A percentile compares a stretch with the other conserved stretches of the same genome.
These are phyloP conservation scores for Calocybe cyanea DNA, from an alignment of 768 basidiomycete species.

Conservation along the genomic window DNA sequence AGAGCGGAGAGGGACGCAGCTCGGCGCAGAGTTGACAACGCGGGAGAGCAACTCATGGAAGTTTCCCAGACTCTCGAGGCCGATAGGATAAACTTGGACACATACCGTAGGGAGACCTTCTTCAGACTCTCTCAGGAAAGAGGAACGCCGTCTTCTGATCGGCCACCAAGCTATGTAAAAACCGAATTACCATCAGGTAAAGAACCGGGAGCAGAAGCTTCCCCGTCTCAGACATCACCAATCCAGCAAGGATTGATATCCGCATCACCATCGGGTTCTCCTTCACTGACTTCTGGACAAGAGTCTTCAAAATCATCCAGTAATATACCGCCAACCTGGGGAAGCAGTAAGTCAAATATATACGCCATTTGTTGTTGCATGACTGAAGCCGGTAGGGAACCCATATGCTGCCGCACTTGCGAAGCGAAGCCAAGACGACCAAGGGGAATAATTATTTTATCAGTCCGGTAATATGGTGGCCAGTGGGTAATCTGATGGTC, in stretches of 20 bases:
- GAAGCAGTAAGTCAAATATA: conserved; percentile 24
- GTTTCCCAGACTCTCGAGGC: conserved; percentile 24
- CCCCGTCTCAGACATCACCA: too few relatives aligned
- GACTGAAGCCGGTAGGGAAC: conserved; percentile 10
- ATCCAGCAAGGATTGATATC: too few relatives aligned
- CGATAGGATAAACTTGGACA: conserved; percentile 23
- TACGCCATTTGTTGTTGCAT: conserved; percentile 1
- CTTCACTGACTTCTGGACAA: conserved; percentile 1
- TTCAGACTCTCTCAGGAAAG: conserved; percentile 23
- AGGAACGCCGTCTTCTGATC: conserved; percentile 8
- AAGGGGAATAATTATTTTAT: too few relatives aligned
- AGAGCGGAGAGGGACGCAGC: conserved; percentile 28
- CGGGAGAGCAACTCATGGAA: conserved; percentile 23
- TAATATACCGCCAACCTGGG: conserved; percentile 20
- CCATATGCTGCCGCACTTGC: conserved; percentile 19
- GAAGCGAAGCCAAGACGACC: neutral
- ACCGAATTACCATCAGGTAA: neutral
- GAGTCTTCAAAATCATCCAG: neutral
- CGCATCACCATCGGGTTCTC: neutral
- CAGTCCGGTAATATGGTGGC: too few relatives aligned
- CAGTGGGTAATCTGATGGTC: too few relatives aligned
- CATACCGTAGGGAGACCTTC: conserved; percentile 31
- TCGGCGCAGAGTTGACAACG: conserved; percentile 24
- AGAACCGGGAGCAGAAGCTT: neutral
- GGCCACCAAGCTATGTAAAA: conserved; percentile 25